Base-by-base conservation (phyloP, 768 basidiomycete species). In the Trametes elegans region DNA sequence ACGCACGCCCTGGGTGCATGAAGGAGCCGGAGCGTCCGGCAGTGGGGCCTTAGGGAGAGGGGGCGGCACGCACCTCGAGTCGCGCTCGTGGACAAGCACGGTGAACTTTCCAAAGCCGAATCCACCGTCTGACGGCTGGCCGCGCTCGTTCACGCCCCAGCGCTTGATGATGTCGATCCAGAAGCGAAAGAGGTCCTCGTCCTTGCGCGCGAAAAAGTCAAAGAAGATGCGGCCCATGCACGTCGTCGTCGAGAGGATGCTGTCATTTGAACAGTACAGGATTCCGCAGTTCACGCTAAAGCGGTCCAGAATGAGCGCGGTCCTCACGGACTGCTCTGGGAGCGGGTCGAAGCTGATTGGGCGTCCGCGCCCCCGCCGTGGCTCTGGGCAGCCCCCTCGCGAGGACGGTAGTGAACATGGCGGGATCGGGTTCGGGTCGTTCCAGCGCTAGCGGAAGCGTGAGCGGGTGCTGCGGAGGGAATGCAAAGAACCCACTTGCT, bases 131-230 rank as follows among this genome's bases (percentile, higher is more conserved):
- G 85, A 87, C 21, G 89, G 89, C 69, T 88, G 86, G 0, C 89
- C 90, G 3, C 82, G 79, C 68, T 91, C 90, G 58, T 91, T 91
- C 44, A 91, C 88, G 16, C 89, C 89, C 85, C 89, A 90, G 2
- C 82, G 79, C 66, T 92, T 92, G 62, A 90, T 81, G 46, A 81
- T 80, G 57, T 84, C 84, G 47, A 92, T 84, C 87, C 88, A 90
- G 49, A 75, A 79, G 23, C 82, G 79, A 21, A 92, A 88, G 45
- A 79, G 75, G 10, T 70, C 71, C 70, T 90, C 89, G 61, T 88
- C 87, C 59, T 78, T 74, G 64, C 70, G 72, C 16, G 77, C 66
- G 10, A 92, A 86, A 64, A 88, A 91, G 62, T 92, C 90, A 64
- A 82, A 91, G 71, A 92, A 88, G 57, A 76, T 78, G 19, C 87